Percentiles rank a stretch among this genome's conserved stretches.
Evolutionary conservation across 1,284 basidiomycete species (phyloP).

Genomic region (Cutaneotrichosporon sp.): DNA sequence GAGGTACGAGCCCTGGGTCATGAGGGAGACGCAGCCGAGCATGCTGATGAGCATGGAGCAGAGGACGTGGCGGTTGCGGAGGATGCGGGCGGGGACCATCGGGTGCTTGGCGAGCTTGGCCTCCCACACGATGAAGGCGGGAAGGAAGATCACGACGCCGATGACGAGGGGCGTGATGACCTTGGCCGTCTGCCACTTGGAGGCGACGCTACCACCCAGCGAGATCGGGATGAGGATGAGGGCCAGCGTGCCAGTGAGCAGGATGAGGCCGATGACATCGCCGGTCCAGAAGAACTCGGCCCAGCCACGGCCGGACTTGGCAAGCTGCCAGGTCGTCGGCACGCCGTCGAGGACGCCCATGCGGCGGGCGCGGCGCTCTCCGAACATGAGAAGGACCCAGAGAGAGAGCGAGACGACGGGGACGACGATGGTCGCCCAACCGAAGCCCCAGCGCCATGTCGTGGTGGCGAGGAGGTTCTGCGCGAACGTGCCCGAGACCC

Average conservation of each 20-base stretch:
- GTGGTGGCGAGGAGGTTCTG: constrained; percentile 28
- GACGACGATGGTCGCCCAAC: not conserved
- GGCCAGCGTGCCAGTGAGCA: constrained; percentile 27
- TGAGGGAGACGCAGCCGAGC: constrained; percentile 49
- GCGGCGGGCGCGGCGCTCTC: not conserved
- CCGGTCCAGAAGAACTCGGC: constrained; percentile 51
- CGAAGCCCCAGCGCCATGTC: constrained; percentile 68
- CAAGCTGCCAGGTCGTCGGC: constrained; percentile 31
- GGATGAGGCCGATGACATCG: constrained; percentile 51
- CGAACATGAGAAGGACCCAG: constrained; percentile 14
- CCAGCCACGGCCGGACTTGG: constrained; percentile 4
- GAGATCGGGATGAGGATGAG: constrained; percentile 50
- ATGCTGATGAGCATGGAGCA: constrained; percentile 42
- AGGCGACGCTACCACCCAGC: constrained; percentile 40
- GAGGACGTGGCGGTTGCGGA: constrained; percentile 45
- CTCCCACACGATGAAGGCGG: constrained; percentile 52
- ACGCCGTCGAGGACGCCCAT: constrained; percentile 37
- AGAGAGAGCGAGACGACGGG: constrained; percentile 40
- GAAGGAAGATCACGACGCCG: constrained; percentile 42
- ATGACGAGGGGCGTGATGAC: constrained; percentile 48
- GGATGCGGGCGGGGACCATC: constrained; percentile 40
- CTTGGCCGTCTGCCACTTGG: constrained; percentile 43
- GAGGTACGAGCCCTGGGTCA: constrained; percentile 47
- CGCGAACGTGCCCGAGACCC: constrained; percentile 28
- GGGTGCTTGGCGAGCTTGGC: constrained; percentile 38